A percentile compares a stretch with the other conserved stretches of the same genome.
Conservation (phyloP, 2,329 filamentous ascomycete species). For the Lecanicillium sp. region DNA sequence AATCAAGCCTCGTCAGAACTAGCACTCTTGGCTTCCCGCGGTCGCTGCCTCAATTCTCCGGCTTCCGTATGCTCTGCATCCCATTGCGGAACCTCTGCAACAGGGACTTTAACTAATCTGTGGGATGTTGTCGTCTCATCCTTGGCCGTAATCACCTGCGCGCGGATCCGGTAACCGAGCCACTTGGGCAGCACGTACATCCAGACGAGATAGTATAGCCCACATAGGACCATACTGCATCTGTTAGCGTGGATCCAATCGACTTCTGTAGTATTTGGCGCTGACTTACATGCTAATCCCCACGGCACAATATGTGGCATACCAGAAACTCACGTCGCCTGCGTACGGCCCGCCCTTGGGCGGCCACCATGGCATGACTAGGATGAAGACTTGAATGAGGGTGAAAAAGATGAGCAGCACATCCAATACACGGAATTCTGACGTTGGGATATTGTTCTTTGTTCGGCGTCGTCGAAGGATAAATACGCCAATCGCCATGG, state of each 20-base stretch:
- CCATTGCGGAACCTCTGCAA: slow-evolving; percentile 47
- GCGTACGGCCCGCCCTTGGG: slow-evolving; percentile 52
- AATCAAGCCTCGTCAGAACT: slow-evolving; percentile 15
- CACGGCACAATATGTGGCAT: slow-evolving; percentile 60
- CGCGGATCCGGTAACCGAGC: slow-evolving; percentile 48
- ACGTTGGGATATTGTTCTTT: slow-evolving; percentile 39
- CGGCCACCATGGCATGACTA: slow-evolving; percentile 68
- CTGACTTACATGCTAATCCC: slow-evolving; percentile 56
- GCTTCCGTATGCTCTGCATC: slow-evolving; percentile 51
- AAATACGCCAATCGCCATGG: slow-evolving; percentile 52
- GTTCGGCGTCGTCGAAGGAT: slow-evolving; percentile 50
- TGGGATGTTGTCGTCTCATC: slow-evolving; percentile 35
- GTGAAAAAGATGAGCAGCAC: slow-evolving; percentile 53
- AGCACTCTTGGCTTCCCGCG: neutral
- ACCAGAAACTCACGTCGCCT: slow-evolving; percentile 68
- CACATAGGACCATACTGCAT: slow-evolving; percentile 44
- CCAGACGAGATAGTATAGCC: slow-evolving; percentile 53
- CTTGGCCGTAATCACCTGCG: slow-evolving; percentile 47
- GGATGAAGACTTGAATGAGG: slow-evolving; percentile 52
- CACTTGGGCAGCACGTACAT: slow-evolving; percentile 49
- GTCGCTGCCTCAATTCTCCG: slow-evolving; percentile 22
- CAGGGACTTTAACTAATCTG: slow-evolving; percentile 49
- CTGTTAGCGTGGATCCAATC: neutral
- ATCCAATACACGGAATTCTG: slow-evolving; percentile 56
- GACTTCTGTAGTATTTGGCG: neutral